Base-by-base conservation (phyloP, 2,329 filamentous ascomycete species). In the Pseudocercospora fijiensis region DNA sequence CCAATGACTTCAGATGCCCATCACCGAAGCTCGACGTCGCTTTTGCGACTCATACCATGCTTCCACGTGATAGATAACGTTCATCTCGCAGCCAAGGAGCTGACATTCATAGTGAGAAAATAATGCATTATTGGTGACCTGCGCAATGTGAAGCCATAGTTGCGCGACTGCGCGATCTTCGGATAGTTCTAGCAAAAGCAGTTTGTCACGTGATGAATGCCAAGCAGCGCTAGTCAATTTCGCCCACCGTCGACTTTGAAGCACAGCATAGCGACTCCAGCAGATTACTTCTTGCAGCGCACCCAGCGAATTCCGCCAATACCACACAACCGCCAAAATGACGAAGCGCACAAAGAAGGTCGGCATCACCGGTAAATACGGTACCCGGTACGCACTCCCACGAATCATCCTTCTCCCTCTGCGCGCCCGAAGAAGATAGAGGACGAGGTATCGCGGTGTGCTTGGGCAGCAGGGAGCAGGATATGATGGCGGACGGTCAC, bases 281-380 rank as follows among this genome's bases (percentile, higher is more conserved):
- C 62, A 30, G 47, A 24, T 60, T 59, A 30, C 56, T 55, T 28
- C 57, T 57, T 57, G 53, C 57, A 63, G 61, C 61, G 57, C 59
- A 33, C 56, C 28, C 58, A 55, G 30, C 58, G 43, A 33, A 52
- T 47, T 30, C 65, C 55, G 67, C 66, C 67, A 65, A 60, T 33
- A 63, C 55, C 64, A 64, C 70, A 69, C 62, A 53, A 69, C 71
- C 69, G 71, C 65, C 86, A 92, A 88, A 83, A 95, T 95, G 90
- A 92, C 91, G 82, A 94, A 95, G 88, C 89, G 92, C 86, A 96
- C 92, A 74, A 96, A 91, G 90, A 96, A 96, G 90, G 92, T 96
- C 88, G 92, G 92, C 82, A 93, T 97, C 82, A 97, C 94, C 86
- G 91, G 93, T 85, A 96, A 96, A 89, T 97, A 96, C 85, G 93